Conservation (phyloP, 2,329 filamentous ascomycete genomes). For the Claviceps lovelessii region DNA sequence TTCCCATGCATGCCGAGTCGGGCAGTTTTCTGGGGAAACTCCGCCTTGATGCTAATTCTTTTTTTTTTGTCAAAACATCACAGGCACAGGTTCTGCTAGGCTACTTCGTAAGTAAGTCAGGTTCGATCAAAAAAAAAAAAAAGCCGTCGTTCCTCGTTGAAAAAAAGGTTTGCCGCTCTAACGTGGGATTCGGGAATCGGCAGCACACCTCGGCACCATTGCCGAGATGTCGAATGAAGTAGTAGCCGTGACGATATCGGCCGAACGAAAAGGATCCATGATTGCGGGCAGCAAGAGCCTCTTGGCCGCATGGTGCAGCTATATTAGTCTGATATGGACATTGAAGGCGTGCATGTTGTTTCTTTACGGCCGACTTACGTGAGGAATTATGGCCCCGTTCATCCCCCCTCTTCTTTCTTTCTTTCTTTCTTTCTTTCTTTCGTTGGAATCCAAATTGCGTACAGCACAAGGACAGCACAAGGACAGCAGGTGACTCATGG, state of each 20-base stretch:
- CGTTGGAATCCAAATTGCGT: not conserved
- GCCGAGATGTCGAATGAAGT: slow-evolving; percentile 21
- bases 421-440: too few relatives aligned
- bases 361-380: slow-evolving; percentile 29
- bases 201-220: slow-evolving; percentile 25
- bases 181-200: not conserved
- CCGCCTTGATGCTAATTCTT: not conserved
- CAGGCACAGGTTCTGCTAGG: not conserved
- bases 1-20: not conserved
- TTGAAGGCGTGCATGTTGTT: slow-evolving; percentile 29
- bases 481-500: not conserved
- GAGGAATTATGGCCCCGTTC: slow-evolving; percentile 4
- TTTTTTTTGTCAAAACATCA: not conserved
- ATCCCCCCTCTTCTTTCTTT: too few relatives aligned
- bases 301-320: slow-evolving; percentile 25
- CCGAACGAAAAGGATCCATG: slow-evolving; percentile 14
- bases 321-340: slow-evolving; percentile 27
- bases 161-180: not conserved
- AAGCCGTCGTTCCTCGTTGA: not conserved
- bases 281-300: slow-evolving; percentile 22
- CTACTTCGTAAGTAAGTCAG: not conserved
- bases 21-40: not conserved
- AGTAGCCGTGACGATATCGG: slow-evolving; percentile 16
- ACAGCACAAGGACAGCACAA: not conserved
- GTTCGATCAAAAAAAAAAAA: not conserved